phyloP scores from a whole-genome alignment of 2,329 filamentous ascomycete genomes.

The Monilinia aucupariae region DNA sequence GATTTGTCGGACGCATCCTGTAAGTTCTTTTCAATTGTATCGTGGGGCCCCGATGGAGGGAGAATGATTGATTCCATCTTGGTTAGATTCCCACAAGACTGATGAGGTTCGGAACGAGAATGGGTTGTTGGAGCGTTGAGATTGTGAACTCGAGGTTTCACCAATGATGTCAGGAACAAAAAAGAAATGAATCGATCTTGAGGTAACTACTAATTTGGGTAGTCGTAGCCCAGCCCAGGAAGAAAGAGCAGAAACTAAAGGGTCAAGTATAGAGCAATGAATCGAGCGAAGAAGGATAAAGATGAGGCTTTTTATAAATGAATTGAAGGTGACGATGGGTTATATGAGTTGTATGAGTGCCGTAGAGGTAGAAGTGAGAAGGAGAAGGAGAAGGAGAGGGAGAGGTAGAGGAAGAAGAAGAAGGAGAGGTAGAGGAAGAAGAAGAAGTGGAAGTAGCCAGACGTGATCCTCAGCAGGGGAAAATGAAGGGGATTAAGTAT shows the following conservation, averaged over 20 bases:
- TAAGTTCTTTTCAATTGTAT: conserved; percentile 7
- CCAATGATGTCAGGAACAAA: neutral
- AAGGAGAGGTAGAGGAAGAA: neutral
- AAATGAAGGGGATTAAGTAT: no score
- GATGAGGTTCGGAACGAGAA: neutral
- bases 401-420: neutral
- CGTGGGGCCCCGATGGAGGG: conserved; percentile 17
- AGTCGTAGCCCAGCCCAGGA: neutral
- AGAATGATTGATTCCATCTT: conserved; percentile 22
- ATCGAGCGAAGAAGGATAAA: no score
- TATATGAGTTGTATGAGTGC: no score
- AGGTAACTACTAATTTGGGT: neutral
- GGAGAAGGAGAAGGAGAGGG: neutral
- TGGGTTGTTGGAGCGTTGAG: neutral
- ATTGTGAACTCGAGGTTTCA: neutral
- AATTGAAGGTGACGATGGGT: no score
- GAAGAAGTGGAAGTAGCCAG: no score
- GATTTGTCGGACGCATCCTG: conserved; percentile 11
- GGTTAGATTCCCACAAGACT: neutral
- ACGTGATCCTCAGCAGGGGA: no score
- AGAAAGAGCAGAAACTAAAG: no score
- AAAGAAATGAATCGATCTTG: neutral
- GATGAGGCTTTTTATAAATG: no score
- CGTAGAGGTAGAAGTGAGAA: neutral
- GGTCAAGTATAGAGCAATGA: no score